These are phyloP conservation scores for Dendryphion nanum DNA, from an alignment of 2,329 filamentous ascomycete species.

Conservation along the genomic window DNA sequence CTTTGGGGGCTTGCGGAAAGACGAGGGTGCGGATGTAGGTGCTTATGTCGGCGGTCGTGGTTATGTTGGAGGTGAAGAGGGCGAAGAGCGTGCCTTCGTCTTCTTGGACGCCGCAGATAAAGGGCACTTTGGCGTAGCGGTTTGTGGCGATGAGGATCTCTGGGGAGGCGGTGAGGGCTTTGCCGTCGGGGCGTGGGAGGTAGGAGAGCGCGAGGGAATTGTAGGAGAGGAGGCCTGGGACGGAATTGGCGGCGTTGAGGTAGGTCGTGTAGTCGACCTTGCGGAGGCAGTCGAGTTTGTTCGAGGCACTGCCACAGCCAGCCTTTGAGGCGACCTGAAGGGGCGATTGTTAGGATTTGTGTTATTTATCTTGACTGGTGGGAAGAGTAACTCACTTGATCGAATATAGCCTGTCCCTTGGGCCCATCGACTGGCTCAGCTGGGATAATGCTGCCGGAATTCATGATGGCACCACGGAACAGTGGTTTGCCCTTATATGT, in stretches of 20 bases:
- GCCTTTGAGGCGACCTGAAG: slow-evolving; percentile 45
- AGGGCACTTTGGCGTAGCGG: slow-evolving; percentile 58
- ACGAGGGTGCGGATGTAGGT: slow-evolving; percentile 62
- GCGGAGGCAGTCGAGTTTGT: slow-evolving; percentile 52
- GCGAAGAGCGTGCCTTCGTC: slow-evolving; percentile 77
- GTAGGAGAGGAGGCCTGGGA: slow-evolving; percentile 68
- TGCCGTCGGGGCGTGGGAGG: slow-evolving; percentile 70
- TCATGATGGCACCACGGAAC: slow-evolving; percentile 78
- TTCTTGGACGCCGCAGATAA: slow-evolving; percentile 73
- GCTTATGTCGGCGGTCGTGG: slow-evolving; percentile 57
- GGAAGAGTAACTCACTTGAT: slow-evolving; percentile 41
- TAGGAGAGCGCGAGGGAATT: slow-evolving; percentile 69
- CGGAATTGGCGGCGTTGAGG: slow-evolving; percentile 66
- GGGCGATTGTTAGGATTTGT: slow-evolving; percentile 58
- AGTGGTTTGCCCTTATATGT: slow-evolving; percentile 72
- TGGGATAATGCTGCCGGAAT: slow-evolving; percentile 39
- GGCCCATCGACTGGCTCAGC: slow-evolving; percentile 58
- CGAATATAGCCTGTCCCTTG: slow-evolving; percentile 61
- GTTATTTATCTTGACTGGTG: slow-evolving; percentile 34
- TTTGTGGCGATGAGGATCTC: slow-evolving; percentile 57
- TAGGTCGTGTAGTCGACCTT: slow-evolving; percentile 46
- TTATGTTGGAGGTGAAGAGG: slow-evolving; percentile 68
- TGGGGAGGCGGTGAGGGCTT: slow-evolving; percentile 59
- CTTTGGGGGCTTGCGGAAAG: slow-evolving; percentile 57
- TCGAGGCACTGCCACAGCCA: slow-evolving; percentile 42